Base-by-base conservation (phyloP, 2,329 filamentous ascomycete genomes). In the Mollisiaceae sp. region DNA sequence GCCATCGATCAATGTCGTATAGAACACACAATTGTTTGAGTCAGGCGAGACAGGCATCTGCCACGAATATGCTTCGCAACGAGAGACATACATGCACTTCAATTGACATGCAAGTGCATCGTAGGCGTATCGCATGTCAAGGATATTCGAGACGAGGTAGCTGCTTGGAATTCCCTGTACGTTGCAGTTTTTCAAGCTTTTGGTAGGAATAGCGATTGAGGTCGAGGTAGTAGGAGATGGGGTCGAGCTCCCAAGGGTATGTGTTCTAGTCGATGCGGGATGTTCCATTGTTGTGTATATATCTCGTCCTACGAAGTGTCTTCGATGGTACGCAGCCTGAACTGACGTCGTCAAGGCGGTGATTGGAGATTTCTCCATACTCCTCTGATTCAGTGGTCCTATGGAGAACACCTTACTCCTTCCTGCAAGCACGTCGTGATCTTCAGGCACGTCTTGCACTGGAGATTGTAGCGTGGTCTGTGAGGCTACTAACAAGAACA, bases 11-110 rank as follows among this genome's bases (percentile, higher is more conserved):
- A 63, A 62, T 35, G 65, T 64, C 24, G 65, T 45, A 47, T 66
- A 69, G 35, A 66, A 63, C 8, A 66, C 47, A 35, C 65, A 69
- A 43, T 67, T 66, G 45, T 50, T 50, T n/a, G 45, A 50, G 15
- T 63, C 47, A 14, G 24, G 27, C 22, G 39, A 50, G 15, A 57
- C 58, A 22, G 59, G 47, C 18, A 38, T 18, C 20, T 65, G 58
- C 35, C 62, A 69, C 6, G 65, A 66, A 38, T 66, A 66, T 14
- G 68, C 59, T 14, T 66, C 27, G 32, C 65, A 68, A 24, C 63
- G 35, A 5, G 68, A 66, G 9, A 64, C 22, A 32, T 50, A 59
- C 65, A 66, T 66, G 45, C 68, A 67, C 47, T 58, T 58, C 8
- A 62, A n/a, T 35, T 69, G 68, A 36, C 66, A 69, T n/a, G 32